A percentile compares a stretch with the other conserved stretches of the same genome.
Evolutionary conservation across 768 basidiomycete species (phyloP).

Genomic region (Naganishia onofrii): DNA sequence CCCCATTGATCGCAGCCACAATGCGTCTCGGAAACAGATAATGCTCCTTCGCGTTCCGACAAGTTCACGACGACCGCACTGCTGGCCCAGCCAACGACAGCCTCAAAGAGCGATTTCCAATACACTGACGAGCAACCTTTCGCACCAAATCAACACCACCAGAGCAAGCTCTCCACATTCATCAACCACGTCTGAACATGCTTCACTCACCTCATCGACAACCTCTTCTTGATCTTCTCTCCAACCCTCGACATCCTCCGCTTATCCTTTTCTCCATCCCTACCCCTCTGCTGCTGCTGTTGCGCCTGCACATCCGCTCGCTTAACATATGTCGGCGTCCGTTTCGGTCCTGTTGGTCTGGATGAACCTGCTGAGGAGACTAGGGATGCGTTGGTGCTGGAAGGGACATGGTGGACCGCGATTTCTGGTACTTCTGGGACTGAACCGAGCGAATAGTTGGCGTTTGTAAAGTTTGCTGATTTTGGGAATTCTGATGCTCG

Average conservation of each 20-base stretch:
- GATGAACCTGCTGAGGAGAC: background rate
- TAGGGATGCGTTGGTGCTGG: background rate
- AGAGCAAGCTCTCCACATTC: too few relatives aligned
- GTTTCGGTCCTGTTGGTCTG: background rate
- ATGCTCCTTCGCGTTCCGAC: too few relatives aligned
- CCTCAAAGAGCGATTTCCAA: too few relatives aligned
- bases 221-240: conserved; percentile 93
- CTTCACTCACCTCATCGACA: conserved; percentile 89
- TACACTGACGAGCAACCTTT: too few relatives aligned
- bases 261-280: conserved; percentile 24
- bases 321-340: conserved; percentile 27
- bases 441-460: background rate
- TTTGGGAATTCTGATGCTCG: conserved; percentile 10
- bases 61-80: too few relatives aligned
- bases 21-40: too few relatives aligned
- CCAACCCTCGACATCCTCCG: conserved; percentile 58
- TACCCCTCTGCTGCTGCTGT: conserved; percentile 2
- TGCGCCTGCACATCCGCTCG: conserved; percentile 19
- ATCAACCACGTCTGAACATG: too few relatives aligned
- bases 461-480: background rate
- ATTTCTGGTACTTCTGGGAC: conserved; percentile 15
- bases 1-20: too few relatives aligned
- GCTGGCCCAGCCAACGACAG: too few relatives aligned
- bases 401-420: conserved; percentile 10
- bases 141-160: too few relatives aligned